A percentile compares a stretch with the other conserved stretches of the same genome.
Evolutionary conservation across 1,139 yeast species (phyloP).

Genomic region (Suhomyces maxii): DNA sequence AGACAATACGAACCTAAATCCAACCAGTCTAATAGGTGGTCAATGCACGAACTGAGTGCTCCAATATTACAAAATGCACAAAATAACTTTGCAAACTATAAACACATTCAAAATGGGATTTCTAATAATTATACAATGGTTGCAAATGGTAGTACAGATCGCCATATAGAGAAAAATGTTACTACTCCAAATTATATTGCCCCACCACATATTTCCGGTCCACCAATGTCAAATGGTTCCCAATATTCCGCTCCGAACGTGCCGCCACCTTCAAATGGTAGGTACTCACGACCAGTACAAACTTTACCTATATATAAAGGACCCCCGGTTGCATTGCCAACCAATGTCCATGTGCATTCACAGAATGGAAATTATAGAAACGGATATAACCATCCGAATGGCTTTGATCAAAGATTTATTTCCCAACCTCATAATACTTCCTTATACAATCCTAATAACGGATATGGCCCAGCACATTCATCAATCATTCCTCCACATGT

Average conservation of each 20-base stretch:
- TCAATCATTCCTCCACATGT: slow-evolving; percentile 18
- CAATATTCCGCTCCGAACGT: background rate
- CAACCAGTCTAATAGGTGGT: slow-evolving; percentile 2
- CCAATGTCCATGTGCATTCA: slow-evolving; percentile 9
- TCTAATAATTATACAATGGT: background rate
- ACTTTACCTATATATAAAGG: slow-evolving; percentile 7
- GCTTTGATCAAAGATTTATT: background rate
- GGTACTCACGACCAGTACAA: slow-evolving; percentile 12
- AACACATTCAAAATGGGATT: background rate
- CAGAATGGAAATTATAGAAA: slow-evolving; percentile 1
- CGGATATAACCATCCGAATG: background rate
- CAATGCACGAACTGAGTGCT: slow-evolving; percentile 4
- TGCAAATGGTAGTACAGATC: too few relatives aligned
- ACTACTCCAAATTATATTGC: background rate
- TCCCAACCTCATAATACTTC: background rate
- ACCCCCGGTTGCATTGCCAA: slow-evolving; percentile 11
- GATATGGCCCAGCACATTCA: slow-evolving; percentile 14
- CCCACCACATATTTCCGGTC: background rate
- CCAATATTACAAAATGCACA: background rate
- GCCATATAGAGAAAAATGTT: background rate
- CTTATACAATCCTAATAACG: slow-evolving; percentile 1
- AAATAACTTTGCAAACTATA: background rate
- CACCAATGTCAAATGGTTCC: background rate
- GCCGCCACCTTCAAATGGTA: background rate
- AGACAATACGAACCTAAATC: background rate